These are phyloP conservation scores for Berkeleyomyces rouxiae DNA, from an alignment of 2,329 filamentous ascomycete genomes.

Conservation along the genomic window DNA sequence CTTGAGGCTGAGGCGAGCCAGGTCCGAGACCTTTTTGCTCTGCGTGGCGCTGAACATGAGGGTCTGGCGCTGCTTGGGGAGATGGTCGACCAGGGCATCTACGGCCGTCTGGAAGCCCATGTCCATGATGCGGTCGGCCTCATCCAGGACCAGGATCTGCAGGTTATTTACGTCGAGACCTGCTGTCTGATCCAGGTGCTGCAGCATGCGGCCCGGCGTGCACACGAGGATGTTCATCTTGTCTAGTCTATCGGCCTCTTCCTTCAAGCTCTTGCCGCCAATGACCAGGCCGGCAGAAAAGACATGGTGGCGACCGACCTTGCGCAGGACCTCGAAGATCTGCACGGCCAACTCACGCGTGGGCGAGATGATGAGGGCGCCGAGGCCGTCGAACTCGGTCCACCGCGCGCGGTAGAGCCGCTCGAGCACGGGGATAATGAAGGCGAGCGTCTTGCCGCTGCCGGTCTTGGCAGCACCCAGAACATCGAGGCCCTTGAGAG, in stretches of 20 bases:
- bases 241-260: constrained; percentile 66
- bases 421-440: constrained; percentile 80
- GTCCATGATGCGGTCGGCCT: constrained; percentile 92
- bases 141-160: constrained; percentile 84
- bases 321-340: constrained; percentile 86
- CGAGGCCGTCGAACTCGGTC: constrained; percentile 79
- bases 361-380: constrained; percentile 81
- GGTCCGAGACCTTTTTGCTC: constrained; percentile 81
- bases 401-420: constrained; percentile 79
- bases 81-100: constrained; percentile 82
- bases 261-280: constrained; percentile 76
- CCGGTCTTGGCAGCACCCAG: constrained; percentile 91
- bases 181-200: constrained; percentile 88
- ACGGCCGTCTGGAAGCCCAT: constrained; percentile 89
- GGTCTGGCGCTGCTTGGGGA: constrained; percentile 74
- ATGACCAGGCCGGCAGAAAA: constrained; percentile 91
- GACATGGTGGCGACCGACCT: constrained; percentile 72
- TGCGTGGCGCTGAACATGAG: constrained; percentile 93
- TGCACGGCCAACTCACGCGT: constrained; percentile 92
- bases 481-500: constrained; percentile 72
- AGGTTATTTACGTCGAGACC: constrained; percentile 79
- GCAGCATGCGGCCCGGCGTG: constrained; percentile 85
- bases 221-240: constrained; percentile 97
- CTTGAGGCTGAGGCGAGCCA: constrained; percentile 71
- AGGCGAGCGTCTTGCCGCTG: constrained; percentile 87